phyloP scores from a whole-genome alignment of 2,329 filamentous ascomycete species.

The Aspergillus sp. region DNA sequence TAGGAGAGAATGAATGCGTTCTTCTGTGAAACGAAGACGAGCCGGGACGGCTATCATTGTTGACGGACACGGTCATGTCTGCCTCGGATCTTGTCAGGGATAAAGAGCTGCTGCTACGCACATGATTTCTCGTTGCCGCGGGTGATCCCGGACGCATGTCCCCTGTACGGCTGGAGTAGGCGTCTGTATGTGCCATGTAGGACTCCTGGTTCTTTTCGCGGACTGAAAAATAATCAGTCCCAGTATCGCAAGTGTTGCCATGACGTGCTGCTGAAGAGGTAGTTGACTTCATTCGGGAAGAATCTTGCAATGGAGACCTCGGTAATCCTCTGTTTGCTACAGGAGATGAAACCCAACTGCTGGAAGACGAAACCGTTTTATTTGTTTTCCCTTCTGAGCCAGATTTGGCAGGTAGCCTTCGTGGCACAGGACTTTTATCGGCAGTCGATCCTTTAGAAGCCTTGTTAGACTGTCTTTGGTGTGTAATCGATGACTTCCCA shows the following conservation, averaged over 20 bases:
- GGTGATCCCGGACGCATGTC: constrained; percentile 35
- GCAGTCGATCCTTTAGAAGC: constrained; percentile 11
- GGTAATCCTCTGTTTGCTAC: constrained; percentile 24
- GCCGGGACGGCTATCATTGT: constrained; percentile 22
- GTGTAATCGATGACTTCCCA: constrained; percentile 4
- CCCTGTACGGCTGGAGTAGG: constrained; percentile 33
- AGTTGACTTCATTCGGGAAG: constrained; percentile 15
- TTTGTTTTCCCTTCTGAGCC: constrained; percentile 6
- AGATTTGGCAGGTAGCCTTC: constrained; percentile 5
- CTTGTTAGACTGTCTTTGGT: constrained; percentile 7
- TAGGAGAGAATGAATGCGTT: constrained; percentile 38
- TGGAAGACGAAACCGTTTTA: constrained; percentile 4
- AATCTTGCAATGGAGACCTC: constrained; percentile 21
- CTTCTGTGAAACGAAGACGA: constrained; percentile 27
- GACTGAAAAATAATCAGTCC: constrained; percentile 28
- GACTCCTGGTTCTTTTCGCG: constrained; percentile 37
- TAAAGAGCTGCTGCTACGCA: constrained; percentile 40
- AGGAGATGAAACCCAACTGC: constrained; percentile 9
- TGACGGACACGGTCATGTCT: constrained; percentile 29
- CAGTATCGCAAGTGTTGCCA: constrained; percentile 13
- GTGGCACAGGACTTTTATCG: constrained; percentile 10
- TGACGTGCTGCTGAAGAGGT: constrained; percentile 15
- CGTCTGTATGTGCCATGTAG: constrained; percentile 37
- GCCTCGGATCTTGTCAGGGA: constrained; percentile 39
- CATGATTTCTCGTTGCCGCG: constrained; percentile 33